These are phyloP conservation scores for Populus nigra DNA, from an alignment of 345 rosid species.

Conservation along the genomic window DNA sequence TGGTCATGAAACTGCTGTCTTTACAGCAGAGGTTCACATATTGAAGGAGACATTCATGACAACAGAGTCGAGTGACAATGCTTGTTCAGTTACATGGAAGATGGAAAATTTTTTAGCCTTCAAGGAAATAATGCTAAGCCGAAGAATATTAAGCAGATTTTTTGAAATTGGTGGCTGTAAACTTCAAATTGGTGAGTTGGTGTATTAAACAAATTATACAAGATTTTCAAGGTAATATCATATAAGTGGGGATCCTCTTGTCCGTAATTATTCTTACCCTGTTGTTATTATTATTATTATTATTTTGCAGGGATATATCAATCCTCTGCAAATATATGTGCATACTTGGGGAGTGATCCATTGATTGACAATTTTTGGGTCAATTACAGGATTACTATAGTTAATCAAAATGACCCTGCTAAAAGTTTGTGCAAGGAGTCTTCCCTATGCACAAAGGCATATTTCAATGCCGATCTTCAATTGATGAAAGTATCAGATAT, in stretches of 20 bases:
- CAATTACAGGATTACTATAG: constrained; percentile 13
- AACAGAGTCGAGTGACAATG: not conserved
- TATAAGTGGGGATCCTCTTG: not conserved
- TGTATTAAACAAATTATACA: not conserved
- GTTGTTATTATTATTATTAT: not conserved
- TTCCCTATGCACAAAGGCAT: constrained; percentile 8
- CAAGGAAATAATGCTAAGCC: constrained; percentile 3
- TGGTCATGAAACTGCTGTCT: constrained; percentile 14
- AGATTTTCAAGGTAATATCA: not conserved
- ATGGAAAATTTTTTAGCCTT: constrained; percentile 17
- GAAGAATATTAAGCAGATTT: constrained; percentile 8
- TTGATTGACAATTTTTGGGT: constrained; percentile 18
- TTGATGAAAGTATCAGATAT: constrained; percentile 13
- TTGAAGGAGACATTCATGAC: constrained; percentile 17
- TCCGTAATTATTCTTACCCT: not conserved
- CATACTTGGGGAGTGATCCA: constrained; percentile 14
- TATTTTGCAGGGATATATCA: constrained; percentile 14
- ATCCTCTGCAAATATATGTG: not conserved
- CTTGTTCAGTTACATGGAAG: constrained; percentile 10
- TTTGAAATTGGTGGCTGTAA: constrained; percentile 22
- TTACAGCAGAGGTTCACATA: constrained; percentile 15
- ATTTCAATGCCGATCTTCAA: not conserved
- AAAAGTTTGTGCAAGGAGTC: constrained; percentile 15
- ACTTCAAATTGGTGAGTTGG: constrained; percentile 21
- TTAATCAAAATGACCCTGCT: constrained; percentile 16